Percentiles rank a stretch among this genome's conserved stretches.
These are phyloP conservation scores for Cubamyces lactineus DNA, from an alignment of 768 basidiomycete genomes.

Conservation along the genomic window DNA sequence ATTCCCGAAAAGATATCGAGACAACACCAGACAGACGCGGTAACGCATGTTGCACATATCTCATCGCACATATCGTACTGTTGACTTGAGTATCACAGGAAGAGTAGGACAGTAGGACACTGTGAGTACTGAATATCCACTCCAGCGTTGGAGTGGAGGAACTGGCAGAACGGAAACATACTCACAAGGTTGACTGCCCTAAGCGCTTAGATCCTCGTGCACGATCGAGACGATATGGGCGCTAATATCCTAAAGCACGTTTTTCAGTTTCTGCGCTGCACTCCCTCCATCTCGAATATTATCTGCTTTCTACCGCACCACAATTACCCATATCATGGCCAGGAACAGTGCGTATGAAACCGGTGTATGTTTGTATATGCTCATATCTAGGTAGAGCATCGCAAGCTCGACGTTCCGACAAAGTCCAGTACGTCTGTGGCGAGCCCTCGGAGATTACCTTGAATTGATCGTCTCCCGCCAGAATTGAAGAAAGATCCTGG, in stretches of 20 bases:
- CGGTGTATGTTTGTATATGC: not conserved
- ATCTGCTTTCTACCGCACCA: not conserved
- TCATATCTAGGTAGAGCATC: conserved; percentile 38
- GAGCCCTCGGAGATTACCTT: not conserved
- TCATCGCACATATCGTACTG: conserved; percentile 11
- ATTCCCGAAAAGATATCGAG: conserved; percentile 10
- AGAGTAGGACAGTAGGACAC: not conserved
- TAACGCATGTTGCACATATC: not conserved
- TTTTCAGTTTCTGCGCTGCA: not conserved
- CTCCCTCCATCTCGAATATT: not conserved
- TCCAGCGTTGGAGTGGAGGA: not conserved
- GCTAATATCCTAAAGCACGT: not conserved
- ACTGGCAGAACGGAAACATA: too few relatives aligned
- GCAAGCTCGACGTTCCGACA: conserved; percentile 43
- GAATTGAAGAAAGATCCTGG: conserved; percentile 91
- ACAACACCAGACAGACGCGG: not conserved
- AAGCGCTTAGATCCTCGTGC: not conserved
- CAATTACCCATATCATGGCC: conserved; percentile 38
- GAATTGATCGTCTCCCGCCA: conserved; percentile 31
- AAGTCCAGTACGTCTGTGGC: conserved; percentile 23
- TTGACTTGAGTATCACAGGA: not conserved
- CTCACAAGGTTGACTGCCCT: too few relatives aligned
- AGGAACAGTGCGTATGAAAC: conserved; percentile 43
- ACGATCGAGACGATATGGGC: not conserved
- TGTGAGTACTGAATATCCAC: too few relatives aligned